phyloP scores from a whole-genome alignment of 768 basidiomycete species.

The Strobilomyces echinocephalus region DNA sequence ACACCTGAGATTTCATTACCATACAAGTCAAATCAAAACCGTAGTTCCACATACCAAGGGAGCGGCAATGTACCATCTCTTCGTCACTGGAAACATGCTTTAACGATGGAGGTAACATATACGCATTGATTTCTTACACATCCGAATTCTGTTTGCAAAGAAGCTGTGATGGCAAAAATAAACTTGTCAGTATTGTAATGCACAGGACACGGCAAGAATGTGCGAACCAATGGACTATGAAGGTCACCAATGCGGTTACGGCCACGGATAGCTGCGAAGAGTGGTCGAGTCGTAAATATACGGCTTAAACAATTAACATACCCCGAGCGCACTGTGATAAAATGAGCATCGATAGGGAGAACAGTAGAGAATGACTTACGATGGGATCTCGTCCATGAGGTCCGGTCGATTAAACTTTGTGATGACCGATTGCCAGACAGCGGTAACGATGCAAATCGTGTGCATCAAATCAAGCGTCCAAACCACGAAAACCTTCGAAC shows the following conservation, averaged over 20 bases:
- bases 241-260: constrained; percentile 28
- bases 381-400: constrained; percentile 27
- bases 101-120: background rate
- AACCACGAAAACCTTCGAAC: constrained; percentile 23
- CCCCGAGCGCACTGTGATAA: constrained; percentile 23
- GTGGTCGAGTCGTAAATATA: background rate
- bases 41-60: constrained; percentile 19
- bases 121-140: constrained; percentile 18
- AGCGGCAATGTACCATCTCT: constrained; percentile 29
- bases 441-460: constrained; percentile 23
- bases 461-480: constrained; percentile 29
- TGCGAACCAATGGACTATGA: constrained; percentile 32
- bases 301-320: constrained; percentile 2
- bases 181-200: background rate
- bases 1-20: constrained; percentile 9
- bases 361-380: constrained; percentile 8
- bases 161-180: constrained; percentile 14
- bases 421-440: constrained; percentile 28
- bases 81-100: constrained; percentile 22
- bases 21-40: background rate
- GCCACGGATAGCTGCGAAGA: constrained; percentile 28
- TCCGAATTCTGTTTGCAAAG: constrained; percentile 33
- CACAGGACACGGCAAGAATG: background rate
- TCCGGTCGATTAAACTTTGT: constrained; percentile 21
- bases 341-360: background rate